A percentile compares a stretch with the other conserved stretches of the same genome.
These are phyloP conservation scores for Ricinus communis DNA, from an alignment of 345 rosid genomes.

Conservation along the genomic window DNA sequence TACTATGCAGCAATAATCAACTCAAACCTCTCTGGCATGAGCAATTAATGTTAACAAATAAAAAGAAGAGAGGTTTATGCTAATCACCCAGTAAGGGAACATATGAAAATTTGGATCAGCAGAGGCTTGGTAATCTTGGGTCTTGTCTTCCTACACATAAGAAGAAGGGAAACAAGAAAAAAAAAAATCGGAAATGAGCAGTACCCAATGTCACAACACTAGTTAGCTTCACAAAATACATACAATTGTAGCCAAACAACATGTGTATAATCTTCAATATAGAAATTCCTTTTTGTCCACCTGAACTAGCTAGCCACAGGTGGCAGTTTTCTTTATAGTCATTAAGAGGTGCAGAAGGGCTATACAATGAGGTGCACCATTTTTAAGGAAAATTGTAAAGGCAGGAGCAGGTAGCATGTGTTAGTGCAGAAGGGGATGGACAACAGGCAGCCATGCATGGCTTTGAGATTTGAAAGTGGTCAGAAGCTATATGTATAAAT, in stretches of 20 bases:
- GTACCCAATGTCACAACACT: not conserved
- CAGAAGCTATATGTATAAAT: not conserved
- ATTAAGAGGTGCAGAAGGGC: not conserved
- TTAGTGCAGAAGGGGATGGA: not conserved
- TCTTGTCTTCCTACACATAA: constrained; percentile 67
- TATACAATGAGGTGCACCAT: constrained; percentile 1
- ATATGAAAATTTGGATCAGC: constrained; percentile 60
- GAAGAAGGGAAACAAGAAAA: not conserved
- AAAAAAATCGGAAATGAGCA: not conserved
- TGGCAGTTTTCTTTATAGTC: not conserved
- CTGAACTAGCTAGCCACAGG: not conserved
- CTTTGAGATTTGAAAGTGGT: not conserved
- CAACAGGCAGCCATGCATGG: constrained; percentile 35
- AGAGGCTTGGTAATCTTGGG: constrained; percentile 60
- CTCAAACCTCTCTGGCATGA: not conserved
- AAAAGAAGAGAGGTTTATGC: not conserved
- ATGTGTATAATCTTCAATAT: too few species aligned
- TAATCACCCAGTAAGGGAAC: constrained; percentile 85
- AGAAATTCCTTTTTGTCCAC: too few species aligned
- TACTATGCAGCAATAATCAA: not conserved
- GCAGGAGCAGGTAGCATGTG: not conserved
- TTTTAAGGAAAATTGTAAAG: not conserved
- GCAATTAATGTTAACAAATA: not conserved
- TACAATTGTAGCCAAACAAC: not conserved
- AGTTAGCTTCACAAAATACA: not conserved